Percentiles rank a stretch among this genome's conserved stretches.
Evolutionary conservation across 139 green algal genomes (phyloP).

Genomic region (Desmodesmus armatus): DNA sequence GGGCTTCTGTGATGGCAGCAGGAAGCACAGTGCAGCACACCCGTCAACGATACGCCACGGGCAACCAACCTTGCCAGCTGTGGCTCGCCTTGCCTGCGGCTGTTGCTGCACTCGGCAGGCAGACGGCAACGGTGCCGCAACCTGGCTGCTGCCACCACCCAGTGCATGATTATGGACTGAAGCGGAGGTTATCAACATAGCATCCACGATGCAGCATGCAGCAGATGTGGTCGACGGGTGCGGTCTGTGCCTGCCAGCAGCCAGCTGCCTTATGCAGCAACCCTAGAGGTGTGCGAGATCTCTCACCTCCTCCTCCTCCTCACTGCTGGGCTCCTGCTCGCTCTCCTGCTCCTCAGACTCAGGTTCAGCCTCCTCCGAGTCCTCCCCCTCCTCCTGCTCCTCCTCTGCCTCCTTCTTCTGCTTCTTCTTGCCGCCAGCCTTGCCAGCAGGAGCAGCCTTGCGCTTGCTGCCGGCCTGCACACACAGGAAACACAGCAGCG

Average conservation of each 20-base stretch:
- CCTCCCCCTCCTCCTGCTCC: neutral
- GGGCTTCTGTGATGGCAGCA: neutral
- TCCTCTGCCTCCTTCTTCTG: neutral
- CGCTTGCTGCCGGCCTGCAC: conserved; percentile 63
- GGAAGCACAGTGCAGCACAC: neutral
- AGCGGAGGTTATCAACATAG: no score
- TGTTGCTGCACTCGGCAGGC: neutral
- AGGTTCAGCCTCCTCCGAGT: neutral
- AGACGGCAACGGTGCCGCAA: neutral
- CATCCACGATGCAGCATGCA: no score
- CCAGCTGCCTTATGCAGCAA: no score
- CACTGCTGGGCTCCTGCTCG: conserved; percentile 41
- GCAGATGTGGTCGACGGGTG: no score
- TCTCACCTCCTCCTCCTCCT: conserved; percentile 47
- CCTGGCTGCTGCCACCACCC: no score
- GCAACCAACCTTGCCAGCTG: no score
- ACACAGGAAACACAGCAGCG: conserved; percentile 21
- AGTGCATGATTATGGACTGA: no score
- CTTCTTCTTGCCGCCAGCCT: conserved; percentile 44
- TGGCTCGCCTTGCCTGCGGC: neutral
- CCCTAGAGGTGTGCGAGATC: no score
- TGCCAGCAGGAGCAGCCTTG: conserved; percentile 43
- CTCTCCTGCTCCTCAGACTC: conserved; percentile 21
- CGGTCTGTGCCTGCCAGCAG: no score
- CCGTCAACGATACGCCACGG: no score